These are phyloP conservation scores for Astrothelium subdiscretum DNA, from an alignment of 495 filamentous ascomycete species.

Conservation along the genomic window DNA sequence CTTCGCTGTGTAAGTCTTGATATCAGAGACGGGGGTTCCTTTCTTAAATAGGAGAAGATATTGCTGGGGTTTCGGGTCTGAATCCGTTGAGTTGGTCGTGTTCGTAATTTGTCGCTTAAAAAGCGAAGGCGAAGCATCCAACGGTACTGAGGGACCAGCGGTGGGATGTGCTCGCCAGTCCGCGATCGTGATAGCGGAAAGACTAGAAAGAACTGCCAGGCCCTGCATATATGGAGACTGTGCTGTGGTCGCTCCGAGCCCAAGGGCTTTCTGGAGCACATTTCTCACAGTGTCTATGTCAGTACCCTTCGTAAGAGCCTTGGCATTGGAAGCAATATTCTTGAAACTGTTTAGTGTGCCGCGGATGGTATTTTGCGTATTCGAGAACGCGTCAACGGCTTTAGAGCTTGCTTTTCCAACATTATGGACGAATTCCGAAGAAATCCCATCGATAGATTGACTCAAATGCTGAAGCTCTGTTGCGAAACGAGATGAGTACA, in stretches of 20 bases:
- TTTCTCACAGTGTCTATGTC: background rate
- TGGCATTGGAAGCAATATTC: background rate
- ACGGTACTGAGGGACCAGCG: background rate
- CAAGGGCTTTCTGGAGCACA: background rate
- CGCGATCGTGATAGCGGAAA: background rate
- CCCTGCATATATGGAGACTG: background rate
- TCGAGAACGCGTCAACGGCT: background rate
- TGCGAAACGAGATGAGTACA: no score
- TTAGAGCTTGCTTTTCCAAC: background rate
- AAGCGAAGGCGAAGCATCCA: background rate
- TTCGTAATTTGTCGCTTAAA: background rate
- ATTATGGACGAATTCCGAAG: background rate
- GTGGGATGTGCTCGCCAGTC: background rate
- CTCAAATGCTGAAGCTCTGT: background rate
- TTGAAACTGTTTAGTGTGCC: background rate
- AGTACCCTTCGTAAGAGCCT: background rate
- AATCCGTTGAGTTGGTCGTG: background rate
- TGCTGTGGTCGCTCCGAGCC: background rate
- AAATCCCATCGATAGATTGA: background rate
- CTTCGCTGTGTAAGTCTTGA: background rate
- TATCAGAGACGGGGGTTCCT: background rate
- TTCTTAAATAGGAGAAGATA: background rate
- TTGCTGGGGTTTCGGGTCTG: background rate
- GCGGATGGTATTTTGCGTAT: background rate
- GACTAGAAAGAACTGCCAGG: background rate